These are phyloP conservation scores for Colletotrichum cereale DNA, from an alignment of 2,329 filamentous ascomycete species.

Conservation along the genomic window DNA sequence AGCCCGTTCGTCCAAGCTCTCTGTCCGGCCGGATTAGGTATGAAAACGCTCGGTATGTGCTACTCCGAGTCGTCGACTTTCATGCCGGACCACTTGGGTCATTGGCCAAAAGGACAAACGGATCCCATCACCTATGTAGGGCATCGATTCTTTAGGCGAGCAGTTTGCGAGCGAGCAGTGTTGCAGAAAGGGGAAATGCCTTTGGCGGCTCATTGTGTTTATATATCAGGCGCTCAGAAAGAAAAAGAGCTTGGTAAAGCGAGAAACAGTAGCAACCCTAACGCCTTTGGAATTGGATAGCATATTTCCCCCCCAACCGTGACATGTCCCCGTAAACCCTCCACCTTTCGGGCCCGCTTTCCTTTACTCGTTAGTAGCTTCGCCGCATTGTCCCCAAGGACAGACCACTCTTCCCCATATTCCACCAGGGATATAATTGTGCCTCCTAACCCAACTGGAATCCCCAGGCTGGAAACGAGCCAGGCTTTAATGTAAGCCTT, in stretches of 20 bases:
- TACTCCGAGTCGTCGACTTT: background rate
- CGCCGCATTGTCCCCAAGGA: constrained; percentile 4
- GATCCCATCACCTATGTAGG: background rate
- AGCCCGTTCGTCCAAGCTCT: background rate
- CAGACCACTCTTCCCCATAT: background rate
- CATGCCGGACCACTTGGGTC: too few relatives aligned
- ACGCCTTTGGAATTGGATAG: constrained; percentile 31
- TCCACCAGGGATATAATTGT: too few relatives aligned
- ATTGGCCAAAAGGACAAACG: background rate
- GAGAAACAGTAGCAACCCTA: constrained; percentile 12
- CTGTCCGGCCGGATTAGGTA: background rate
- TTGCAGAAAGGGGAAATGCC: background rate
- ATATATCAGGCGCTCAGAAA: constrained; percentile 16
- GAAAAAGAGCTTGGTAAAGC: background rate
- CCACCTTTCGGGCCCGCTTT: constrained; percentile 27
- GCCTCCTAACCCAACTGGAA: background rate
- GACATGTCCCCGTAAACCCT: constrained; percentile 25
- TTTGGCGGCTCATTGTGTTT: constrained; percentile 20
- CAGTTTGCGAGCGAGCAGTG: background rate
- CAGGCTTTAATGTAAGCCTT: background rate
- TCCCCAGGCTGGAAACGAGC: background rate
- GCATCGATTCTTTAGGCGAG: background rate
- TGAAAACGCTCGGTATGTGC: background rate
- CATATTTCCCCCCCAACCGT: constrained; percentile 27
- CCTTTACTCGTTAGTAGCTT: constrained; percentile 35